Percentiles rank a stretch among this genome's conserved stretches.
Conservation (phyloP, 2,329 filamentous ascomycete genomes). For the Alternaria atra region DNA sequence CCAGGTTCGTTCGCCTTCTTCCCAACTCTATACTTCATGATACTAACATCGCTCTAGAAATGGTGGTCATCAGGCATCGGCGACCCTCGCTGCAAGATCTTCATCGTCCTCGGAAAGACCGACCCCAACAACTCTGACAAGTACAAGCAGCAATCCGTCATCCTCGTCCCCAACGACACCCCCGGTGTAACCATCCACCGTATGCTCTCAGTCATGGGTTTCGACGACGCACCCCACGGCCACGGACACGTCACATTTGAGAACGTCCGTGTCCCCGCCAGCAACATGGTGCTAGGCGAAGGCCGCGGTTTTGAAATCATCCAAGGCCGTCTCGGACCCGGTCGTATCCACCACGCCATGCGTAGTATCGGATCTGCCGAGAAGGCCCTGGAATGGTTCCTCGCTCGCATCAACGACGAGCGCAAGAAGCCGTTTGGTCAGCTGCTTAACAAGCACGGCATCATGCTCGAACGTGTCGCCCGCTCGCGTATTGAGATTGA, state of each 20-base stretch:
- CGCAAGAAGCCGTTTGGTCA: conserved; percentile 92
- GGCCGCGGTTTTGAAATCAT: conserved; percentile 98
- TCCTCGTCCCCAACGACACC: conserved; percentile 82
- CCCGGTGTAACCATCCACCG: conserved; percentile 91
- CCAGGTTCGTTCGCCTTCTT: conserved; percentile 60
- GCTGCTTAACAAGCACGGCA: conserved; percentile 84
- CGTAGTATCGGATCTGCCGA: conserved; percentile 90
- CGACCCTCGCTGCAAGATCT: conserved; percentile 89
- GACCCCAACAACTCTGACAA: conserved; percentile 77
- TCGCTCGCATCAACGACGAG: conserved; percentile 92
- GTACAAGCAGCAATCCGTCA: conserved; percentile 92
- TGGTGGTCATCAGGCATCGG: conserved; percentile 99
- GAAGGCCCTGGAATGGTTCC: conserved; percentile 90
- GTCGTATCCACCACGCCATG: conserved; percentile 98
- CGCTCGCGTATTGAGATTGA: conserved; percentile 94
- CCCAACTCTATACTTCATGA: no score
- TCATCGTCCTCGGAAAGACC: conserved; percentile 96
- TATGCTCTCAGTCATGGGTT: conserved; percentile 94
- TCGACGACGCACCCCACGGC: conserved; percentile 97
- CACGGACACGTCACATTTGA: conserved; percentile 92
- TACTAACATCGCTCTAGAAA: conserved; percentile 76
- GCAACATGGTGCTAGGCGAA: conserved; percentile 89
- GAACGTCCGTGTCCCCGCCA: conserved; percentile 85
- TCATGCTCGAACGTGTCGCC: conserved; percentile 94
- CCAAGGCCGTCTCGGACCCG: conserved; percentile 93